Percentiles rank a stretch among this genome's conserved stretches.
Conservation (phyloP, 2,329 filamentous ascomycete genomes). For the Scleromitrula shiraiana region DNA sequence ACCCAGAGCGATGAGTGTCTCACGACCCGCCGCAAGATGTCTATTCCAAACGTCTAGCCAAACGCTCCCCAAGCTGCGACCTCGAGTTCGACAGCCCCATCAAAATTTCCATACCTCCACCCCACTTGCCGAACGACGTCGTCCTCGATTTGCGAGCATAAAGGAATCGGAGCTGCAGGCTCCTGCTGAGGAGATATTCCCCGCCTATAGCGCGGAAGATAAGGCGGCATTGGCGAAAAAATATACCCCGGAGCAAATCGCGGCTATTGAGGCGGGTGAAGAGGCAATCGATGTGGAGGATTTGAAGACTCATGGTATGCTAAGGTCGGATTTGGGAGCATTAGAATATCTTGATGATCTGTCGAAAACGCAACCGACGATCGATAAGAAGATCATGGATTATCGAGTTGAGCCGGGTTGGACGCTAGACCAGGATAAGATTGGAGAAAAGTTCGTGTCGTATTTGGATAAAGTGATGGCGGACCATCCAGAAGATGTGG, state of each 20-base stretch:
- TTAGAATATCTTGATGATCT: constrained; percentile 79
- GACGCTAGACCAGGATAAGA: constrained; percentile 52
- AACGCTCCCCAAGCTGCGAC: constrained; percentile 30
- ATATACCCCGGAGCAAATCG: constrained; percentile 76
- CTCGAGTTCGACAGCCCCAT: constrained; percentile 36
- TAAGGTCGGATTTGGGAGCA: constrained; percentile 64
- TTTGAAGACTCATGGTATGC: constrained; percentile 61
- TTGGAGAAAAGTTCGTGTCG: constrained; percentile 48
- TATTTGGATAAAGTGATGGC: constrained; percentile 27
- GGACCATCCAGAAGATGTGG: constrained; percentile 12
- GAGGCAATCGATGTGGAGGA: constrained; percentile 66
- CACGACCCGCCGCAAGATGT: constrained; percentile 40
- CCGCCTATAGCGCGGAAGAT: constrained; percentile 60
- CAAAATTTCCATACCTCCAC: constrained; percentile 41
- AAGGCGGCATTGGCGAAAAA: constrained; percentile 51
- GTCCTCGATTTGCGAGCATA: constrained; percentile 33
- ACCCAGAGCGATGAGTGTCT: constrained; percentile 37
- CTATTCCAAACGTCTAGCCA: constrained; percentile 40
- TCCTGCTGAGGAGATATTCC: constrained; percentile 39
- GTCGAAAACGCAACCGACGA: constrained; percentile 63
- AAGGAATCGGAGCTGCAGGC: constrained; percentile 30
- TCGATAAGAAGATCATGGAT: constrained; percentile 58
- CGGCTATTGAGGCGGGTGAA: constrained; percentile 75
- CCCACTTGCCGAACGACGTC: constrained; percentile 30
- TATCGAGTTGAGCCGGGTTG: constrained; percentile 26